A percentile compares a stretch with the other conserved stretches of the same genome.
Evolutionary conservation across 2,329 filamentous ascomycete genomes (phyloP).

Genomic region (Fonsecaea erecta): DNA sequence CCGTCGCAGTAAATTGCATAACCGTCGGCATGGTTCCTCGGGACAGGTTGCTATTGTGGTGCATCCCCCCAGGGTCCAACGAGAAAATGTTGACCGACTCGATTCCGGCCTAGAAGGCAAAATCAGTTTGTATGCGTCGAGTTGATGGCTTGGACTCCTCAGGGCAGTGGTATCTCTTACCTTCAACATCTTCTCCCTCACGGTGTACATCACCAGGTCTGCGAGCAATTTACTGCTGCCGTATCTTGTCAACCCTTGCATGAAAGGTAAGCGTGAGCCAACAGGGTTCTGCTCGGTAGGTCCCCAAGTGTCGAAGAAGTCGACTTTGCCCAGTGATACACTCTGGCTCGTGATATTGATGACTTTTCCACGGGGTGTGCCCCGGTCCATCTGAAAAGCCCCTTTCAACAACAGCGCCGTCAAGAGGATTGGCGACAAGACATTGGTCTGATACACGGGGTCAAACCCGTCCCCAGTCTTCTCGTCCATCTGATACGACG

Average conservation of each 20-base stretch:
- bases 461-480: slow-evolving; percentile 9
- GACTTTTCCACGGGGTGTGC: neutral
- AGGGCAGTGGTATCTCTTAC: neutral
- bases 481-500: slow-evolving; percentile 10
- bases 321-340: slow-evolving; percentile 5
- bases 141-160: neutral
- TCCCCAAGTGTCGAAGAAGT: slow-evolving; percentile 14
- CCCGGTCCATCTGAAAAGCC: neutral
- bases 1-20: neutral
- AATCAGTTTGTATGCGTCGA: neutral
- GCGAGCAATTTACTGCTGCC: slow-evolving; percentile 17
- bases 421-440: slow-evolving; percentile 13
- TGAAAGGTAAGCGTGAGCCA: slow-evolving; percentile 3
- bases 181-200: slow-evolving; percentile 13
- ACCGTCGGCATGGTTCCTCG: slow-evolving; percentile 9
- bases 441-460: slow-evolving; percentile 12
- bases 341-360: slow-evolving; percentile 13
- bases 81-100: slow-evolving; percentile 12
- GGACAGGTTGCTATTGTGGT: slow-evolving; percentile 13
- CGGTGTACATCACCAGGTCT: slow-evolving; percentile 10
- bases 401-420: slow-evolving; percentile 10
- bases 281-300: slow-evolving; percentile 10
- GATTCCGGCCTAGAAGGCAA: slow-evolving; percentile 4
- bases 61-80: slow-evolving; percentile 13
- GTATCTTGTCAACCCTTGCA: slow-evolving; percentile 14